Percentiles rank a stretch among this genome's conserved stretches.
Evolutionary conservation across 176 grass and related monocot species (phyloP).

Genomic region (Cocos nucifera): DNA sequence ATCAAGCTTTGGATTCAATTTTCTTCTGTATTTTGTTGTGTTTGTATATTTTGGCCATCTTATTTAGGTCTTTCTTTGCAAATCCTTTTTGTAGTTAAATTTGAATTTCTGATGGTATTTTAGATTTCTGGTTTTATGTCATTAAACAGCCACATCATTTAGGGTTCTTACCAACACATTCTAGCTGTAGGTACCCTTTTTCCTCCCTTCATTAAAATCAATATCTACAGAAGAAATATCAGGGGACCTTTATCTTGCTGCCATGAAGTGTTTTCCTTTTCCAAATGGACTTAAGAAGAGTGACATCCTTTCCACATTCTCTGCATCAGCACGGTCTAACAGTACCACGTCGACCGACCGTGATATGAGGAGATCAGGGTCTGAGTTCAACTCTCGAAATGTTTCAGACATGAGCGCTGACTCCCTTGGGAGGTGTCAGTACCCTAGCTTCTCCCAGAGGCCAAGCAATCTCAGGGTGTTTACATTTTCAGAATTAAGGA

Average conservation of each 20-base stretch:
- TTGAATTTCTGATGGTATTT: too few relatives aligned
- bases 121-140: too few relatives aligned
- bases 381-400: constrained; percentile 55
- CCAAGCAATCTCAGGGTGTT: constrained; percentile 78
- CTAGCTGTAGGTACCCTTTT: too few relatives aligned
- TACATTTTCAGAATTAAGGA: constrained; percentile 70
- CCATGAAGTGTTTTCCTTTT: constrained; percentile 71
- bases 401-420: constrained; percentile 42
- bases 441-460: constrained; percentile 73
- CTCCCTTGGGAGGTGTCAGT: constrained; percentile 54
- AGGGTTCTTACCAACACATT: too few relatives aligned
- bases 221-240: background rate
- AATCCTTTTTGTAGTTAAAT: too few relatives aligned
- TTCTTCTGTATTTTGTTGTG: too few relatives aligned
- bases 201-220: too few relatives aligned
- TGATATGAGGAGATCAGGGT: constrained; percentile 51
- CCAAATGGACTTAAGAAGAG: constrained; percentile 30
- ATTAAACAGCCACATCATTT: too few relatives aligned
- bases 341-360: constrained; percentile 63
- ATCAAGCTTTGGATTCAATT: too few relatives aligned
- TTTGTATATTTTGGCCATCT: too few relatives aligned
- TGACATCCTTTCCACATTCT: constrained; percentile 20
- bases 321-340: constrained; percentile 54
- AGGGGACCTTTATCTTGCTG: constrained; percentile 10
- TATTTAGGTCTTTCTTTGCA: too few relatives aligned